Conservation (phyloP, 140 eudicot species). For the Flaveria floridana region DNA sequence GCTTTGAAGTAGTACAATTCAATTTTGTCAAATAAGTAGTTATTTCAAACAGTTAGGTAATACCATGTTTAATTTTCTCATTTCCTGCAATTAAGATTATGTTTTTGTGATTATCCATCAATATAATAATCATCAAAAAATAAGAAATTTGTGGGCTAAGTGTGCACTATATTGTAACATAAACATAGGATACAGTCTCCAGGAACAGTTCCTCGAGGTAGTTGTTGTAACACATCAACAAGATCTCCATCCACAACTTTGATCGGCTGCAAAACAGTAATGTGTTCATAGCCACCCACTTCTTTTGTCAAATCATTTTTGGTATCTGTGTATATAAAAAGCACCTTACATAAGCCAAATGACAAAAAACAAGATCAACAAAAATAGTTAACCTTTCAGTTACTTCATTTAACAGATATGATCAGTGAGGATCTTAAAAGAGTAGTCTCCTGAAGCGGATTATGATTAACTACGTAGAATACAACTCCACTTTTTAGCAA, state of each 20-base stretch:
- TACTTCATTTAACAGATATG: slow-evolving; percentile 19
- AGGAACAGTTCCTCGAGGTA: slow-evolving; percentile 76
- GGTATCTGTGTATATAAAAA: slow-evolving; percentile 58
- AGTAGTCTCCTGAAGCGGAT: background rate
- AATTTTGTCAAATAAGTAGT: background rate
- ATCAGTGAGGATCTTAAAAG: background rate
- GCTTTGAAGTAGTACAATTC: background rate
- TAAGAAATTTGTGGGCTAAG: background rate
- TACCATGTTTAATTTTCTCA: background rate
- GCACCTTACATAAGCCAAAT: background rate
- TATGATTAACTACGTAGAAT: slow-evolving; percentile 14
- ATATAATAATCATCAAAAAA: background rate
- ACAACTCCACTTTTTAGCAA: slow-evolving; percentile 2
- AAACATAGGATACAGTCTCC: slow-evolving; percentile 86
- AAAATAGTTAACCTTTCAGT: background rate
- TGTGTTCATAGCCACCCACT: slow-evolving; percentile 91
- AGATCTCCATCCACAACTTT: slow-evolving; percentile 91
- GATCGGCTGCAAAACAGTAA: slow-evolving; percentile 61
- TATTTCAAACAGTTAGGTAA: background rate
- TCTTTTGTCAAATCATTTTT: slow-evolving; percentile 73
- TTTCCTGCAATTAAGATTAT: background rate
- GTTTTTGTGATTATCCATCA: slow-evolving; percentile 4
- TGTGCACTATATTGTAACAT: slow-evolving; percentile 7
- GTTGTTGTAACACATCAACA: slow-evolving; percentile 64
- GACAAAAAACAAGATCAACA: background rate